A percentile compares a stretch with the other conserved stretches of the same genome.
These are phyloP conservation scores for Sarocladium brachiariae DNA, from an alignment of 2,329 filamentous ascomycete genomes.

Conservation along the genomic window DNA sequence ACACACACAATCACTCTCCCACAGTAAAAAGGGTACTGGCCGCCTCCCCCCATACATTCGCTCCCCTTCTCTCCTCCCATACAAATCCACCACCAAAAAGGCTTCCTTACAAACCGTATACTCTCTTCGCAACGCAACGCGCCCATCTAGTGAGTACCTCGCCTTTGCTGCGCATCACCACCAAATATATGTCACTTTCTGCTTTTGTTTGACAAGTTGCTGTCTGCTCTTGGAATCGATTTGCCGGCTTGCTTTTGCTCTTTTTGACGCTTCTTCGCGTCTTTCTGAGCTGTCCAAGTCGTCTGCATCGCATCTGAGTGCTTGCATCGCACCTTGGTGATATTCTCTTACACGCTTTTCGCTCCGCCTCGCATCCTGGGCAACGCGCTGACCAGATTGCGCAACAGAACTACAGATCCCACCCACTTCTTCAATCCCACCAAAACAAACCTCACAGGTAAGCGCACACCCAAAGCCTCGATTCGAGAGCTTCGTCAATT, in stretches of 20 bases:
- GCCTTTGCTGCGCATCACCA: conserved; percentile 21
- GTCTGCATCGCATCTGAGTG: not conserved
- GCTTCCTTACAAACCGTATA: conserved; percentile 43
- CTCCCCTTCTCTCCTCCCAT: conserved; percentile 52
- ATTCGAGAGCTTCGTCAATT: not conserved
- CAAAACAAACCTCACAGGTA: conserved; percentile 13
- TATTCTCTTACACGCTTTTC: conserved; percentile 14
- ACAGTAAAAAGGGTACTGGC: conserved; percentile 57
- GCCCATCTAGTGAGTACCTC: conserved; percentile 48
- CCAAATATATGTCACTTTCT: conserved; percentile 11
- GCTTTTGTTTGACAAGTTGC: conserved; percentile 20
- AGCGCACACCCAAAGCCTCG: conserved; percentile 8
- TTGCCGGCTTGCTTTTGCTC: conserved; percentile 5
- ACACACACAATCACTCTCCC: conserved; percentile 53
- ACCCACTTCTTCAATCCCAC: conserved; percentile 7
- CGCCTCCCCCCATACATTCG: conserved; percentile 48
- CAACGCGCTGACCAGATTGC: conserved; percentile 21
- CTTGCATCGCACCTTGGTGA: conserved; percentile 7
- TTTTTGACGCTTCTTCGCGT: conserved; percentile 7
- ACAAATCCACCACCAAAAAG: conserved; percentile 50
- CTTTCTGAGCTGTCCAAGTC: conserved; percentile 8
- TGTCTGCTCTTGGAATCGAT: not conserved
- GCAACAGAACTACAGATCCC: conserved; percentile 21
- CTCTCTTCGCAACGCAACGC: conserved; percentile 38
- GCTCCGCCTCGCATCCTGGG: conserved; percentile 12